Percentiles rank a stretch among this genome's conserved stretches.
These are phyloP conservation scores for Tolypocladium inflatum DNA, from an alignment of 2,329 filamentous ascomycete genomes.

Conservation along the genomic window DNA sequence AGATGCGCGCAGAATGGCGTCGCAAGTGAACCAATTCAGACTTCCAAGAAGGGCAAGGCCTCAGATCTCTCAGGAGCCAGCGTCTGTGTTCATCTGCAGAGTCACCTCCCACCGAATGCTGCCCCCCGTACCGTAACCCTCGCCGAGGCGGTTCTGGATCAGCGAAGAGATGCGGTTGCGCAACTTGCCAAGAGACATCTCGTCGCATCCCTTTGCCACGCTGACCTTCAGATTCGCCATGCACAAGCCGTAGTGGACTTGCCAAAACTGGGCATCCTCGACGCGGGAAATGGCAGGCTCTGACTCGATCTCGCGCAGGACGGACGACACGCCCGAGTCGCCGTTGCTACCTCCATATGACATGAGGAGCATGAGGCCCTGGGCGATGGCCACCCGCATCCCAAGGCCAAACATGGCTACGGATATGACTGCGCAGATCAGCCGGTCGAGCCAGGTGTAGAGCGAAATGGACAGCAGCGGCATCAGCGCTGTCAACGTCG, in stretches of 20 bases:
- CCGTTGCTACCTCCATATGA: conserved; percentile 49
- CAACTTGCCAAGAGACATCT: conserved; percentile 62
- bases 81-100: conserved; percentile 55
- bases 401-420: conserved; percentile 84
- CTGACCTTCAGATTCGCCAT: conserved; percentile 89
- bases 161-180: conserved; percentile 68
- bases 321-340: conserved; percentile 50
- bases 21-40: neutral
- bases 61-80: conserved; percentile 8
- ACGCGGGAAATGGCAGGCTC: conserved; percentile 68
- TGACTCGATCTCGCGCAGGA: conserved; percentile 76
- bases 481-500: conserved; percentile 67
- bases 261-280: conserved; percentile 94
- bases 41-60: neutral
- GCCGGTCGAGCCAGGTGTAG: conserved; percentile 74
- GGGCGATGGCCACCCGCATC: conserved; percentile 69
- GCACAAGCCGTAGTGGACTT: conserved; percentile 92
- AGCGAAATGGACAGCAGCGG: conserved; percentile 74
- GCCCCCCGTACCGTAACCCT: conserved; percentile 72
- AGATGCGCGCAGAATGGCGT: neutral
- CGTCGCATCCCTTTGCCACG: conserved; percentile 54
- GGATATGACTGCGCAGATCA: conserved; percentile 73
- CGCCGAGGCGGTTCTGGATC: conserved; percentile 77
- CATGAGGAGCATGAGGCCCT: conserved; percentile 95
- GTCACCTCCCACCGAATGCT: conserved; percentile 90